Conservation (phyloP, 2,329 filamentous ascomycete genomes). For the Alternaria incomplexa region DNA sequence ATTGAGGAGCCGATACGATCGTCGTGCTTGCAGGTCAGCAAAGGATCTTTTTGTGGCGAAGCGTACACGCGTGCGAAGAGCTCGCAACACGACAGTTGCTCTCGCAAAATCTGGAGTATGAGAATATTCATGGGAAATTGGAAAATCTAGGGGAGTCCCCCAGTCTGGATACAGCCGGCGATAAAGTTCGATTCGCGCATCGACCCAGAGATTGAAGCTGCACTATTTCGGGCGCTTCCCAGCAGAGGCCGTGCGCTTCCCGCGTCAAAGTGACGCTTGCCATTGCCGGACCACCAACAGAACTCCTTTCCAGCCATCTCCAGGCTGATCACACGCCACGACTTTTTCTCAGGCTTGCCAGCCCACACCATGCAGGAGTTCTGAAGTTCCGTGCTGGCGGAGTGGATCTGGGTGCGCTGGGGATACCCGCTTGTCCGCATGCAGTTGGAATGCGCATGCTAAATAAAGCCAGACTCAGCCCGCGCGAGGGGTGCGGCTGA, state of each 20-base stretch:
- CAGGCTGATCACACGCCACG: neutral
- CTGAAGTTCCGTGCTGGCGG: neutral
- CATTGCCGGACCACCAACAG: constrained; percentile 1
- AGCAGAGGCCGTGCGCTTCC: constrained; percentile 6
- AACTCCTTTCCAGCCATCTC: constrained; percentile 2
- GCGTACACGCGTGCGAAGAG: neutral
- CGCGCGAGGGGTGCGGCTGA: constrained; percentile 15
- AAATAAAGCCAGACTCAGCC: constrained; percentile 19
- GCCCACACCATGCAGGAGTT: neutral
- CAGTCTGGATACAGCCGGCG: neutral
- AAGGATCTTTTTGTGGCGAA: neutral
- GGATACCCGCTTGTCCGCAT: constrained; percentile 4
- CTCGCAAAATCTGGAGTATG: neutral
- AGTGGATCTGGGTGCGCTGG: constrained; percentile 11
- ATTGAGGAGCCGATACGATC: constrained; percentile 14
- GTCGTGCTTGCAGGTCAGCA: neutral
- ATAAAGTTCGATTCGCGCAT: neutral
- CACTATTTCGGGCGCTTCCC: neutral
- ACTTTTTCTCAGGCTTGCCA: neutral
- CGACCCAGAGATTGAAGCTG: neutral
- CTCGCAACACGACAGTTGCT: neutral
- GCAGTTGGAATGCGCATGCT: constrained; percentile 5
- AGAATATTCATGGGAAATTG: neutral
- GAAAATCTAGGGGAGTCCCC: neutral
- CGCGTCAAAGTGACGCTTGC: constrained; percentile 9